Evolutionary conservation across 2,329 filamentous ascomycete genomes (phyloP).

Genomic region (Verticillium longisporum): DNA sequence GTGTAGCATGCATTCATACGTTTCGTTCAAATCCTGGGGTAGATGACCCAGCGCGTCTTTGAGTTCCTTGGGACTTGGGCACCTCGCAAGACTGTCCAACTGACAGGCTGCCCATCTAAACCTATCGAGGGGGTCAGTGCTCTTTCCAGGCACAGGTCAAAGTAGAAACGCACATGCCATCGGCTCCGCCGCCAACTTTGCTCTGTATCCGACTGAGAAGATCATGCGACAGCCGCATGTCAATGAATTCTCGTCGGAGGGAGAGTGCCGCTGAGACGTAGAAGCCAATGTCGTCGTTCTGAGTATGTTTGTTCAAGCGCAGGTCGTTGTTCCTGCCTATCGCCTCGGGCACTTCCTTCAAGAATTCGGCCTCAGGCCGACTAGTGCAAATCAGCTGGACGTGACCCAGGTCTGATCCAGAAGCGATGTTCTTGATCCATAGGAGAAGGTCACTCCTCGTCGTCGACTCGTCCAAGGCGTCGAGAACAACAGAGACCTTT

Average conservation of each 20-base stretch:
- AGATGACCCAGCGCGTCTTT: neutral
- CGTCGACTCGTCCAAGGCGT: conserved; percentile 2
- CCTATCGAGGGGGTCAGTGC: neutral
- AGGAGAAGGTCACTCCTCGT: neutral
- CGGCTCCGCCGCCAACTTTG: neutral
- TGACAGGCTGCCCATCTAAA: conserved; percentile 4
- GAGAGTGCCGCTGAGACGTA: neutral
- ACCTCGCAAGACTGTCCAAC: neutral
- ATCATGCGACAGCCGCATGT: neutral
- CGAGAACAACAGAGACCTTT: neutral
- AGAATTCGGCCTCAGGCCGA: neutral
- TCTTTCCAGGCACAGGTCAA: neutral
- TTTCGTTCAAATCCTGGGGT: neutral
- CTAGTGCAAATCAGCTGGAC: neutral
- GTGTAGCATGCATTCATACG: conserved; percentile 1
- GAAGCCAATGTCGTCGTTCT: neutral
- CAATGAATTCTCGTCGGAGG: neutral
- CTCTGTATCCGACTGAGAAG: neutral
- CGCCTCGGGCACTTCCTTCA: neutral
- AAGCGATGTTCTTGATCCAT: neutral
- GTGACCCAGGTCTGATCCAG: neutral
- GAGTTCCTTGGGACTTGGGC: neutral
- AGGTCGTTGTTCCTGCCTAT: neutral
- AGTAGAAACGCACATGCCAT: conserved; percentile 1
- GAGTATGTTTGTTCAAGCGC: neutral